A percentile compares a stretch with the other conserved stretches of the same genome.
These are phyloP conservation scores for Vickermania ingenoplastis DNA, from an alignment of 208 protist genomes.

Conservation along the genomic window DNA sequence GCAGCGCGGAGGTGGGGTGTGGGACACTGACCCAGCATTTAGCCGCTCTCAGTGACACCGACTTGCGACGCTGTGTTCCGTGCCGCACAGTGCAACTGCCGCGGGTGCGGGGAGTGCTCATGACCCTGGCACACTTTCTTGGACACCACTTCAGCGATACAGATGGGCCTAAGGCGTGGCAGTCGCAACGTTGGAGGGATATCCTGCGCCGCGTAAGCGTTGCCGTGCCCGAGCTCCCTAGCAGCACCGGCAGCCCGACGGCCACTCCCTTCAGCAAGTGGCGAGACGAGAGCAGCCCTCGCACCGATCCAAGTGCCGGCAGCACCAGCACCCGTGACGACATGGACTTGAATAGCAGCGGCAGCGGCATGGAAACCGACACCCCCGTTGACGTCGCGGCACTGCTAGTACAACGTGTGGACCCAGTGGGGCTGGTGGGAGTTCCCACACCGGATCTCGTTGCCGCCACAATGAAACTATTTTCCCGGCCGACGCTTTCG, in stretches of 20 bases:
- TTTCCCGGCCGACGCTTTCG: neutral
- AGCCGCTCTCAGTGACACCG: constrained; percentile 1
- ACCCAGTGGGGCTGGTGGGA: neutral
- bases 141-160: constrained; percentile 13
- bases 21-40: neutral
- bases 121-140: constrained; percentile 32
- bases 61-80: constrained; percentile 29
- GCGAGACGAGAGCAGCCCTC: neutral
- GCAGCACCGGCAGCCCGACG: constrained; percentile 14
- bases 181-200: constrained; percentile 43
- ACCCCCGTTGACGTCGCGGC: too few species aligned
- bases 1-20: neutral
- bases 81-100: constrained; percentile 42
- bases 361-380: too few species aligned
- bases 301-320: neutral
- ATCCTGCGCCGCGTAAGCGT: constrained; percentile 45
- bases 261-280: constrained; percentile 22
- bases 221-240: constrained; percentile 25
- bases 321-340: too few species aligned
- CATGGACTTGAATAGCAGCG: too few species aligned
- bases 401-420: constrained; percentile 4
- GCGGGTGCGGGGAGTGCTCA: constrained; percentile 43
- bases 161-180: constrained; percentile 21
- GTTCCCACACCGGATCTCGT: constrained; percentile 4
- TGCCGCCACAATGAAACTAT: neutral